Evolutionary conservation across 139 green algal genomes (phyloP), one percentile per base, ranked within the genome.

Genomic region (Yamagishiella unicocca): DNA sequence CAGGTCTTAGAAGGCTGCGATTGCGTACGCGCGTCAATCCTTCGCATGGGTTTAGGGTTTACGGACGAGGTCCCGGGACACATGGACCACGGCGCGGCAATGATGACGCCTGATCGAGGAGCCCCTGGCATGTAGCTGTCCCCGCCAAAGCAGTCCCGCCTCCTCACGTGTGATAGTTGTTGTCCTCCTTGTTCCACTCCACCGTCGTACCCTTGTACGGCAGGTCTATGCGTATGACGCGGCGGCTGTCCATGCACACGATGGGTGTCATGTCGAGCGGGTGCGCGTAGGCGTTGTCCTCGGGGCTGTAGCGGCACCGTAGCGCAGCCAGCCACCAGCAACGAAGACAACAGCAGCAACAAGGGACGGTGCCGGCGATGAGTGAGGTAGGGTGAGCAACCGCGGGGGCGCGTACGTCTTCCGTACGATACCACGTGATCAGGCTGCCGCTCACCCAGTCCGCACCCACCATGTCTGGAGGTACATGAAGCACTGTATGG

Each of bases 401-500:
- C n/a, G n/a, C n/a, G n/a, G n/a, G n/a, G n/a, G n/a, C n/a, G n/a
- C n/a, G n/a, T n/a, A n/a, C n/a, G n/a, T n/a, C n/a, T n/a, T n/a
- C n/a, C n/a, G n/a, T n/a, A n/a, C n/a, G n/a, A 61, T 61, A 12
- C 78, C n/a, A 4, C 66, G 90, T 67, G 81, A 64, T 33, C 35
- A 90, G 45, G 53, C 78, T n/a, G n/a, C n/a, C n/a, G n/a, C n/a
- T n/a, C n/a, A n/a, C 64, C n/a, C 64, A 10, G 29, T 1, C 14
- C 37, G 1, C 38, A 43, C 75, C 31, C 62, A 91, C 87, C 73
- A 77, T 6, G 35, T 84, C 35, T 87, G 50, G 6, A 91, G n/a
- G 83, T 95, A 96, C 54, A 94, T 86, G 77, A 96, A 96, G 54
- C 64, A 88, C 90, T 96, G 93, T 12, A 96, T 91, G 50, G 92